Conservation (phyloP, 306 rosid species). For the Citrullus mucosospermus region DNA sequence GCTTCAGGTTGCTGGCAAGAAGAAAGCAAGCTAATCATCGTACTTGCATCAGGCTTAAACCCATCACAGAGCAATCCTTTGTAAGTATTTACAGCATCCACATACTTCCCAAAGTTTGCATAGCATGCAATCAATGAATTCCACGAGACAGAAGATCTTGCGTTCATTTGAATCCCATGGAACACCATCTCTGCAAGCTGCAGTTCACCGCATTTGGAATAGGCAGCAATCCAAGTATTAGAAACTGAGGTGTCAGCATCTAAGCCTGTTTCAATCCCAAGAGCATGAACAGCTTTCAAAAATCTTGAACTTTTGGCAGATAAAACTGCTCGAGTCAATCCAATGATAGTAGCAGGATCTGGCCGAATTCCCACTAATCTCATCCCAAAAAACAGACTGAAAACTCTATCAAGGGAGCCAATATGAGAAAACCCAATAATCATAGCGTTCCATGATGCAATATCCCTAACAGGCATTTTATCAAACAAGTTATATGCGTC, state of each 20-base stretch:
- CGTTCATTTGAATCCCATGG: constrained; percentile 21
- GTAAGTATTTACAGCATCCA: constrained; percentile 27
- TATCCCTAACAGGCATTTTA: constrained; percentile 36
- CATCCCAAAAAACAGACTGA: constrained; percentile 29
- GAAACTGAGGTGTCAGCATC: constrained; percentile 28
- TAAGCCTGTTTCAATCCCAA: constrained; percentile 38
- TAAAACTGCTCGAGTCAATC: constrained; percentile 23
- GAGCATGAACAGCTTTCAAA: constrained; percentile 34
- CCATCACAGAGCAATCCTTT: constrained; percentile 31
- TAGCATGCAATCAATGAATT: constrained; percentile 54
- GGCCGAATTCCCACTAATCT: constrained; percentile 33
- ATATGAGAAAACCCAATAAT: constrained; percentile 37
- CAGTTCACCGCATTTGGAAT: constrained; percentile 46
- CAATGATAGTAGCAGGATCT: constrained; percentile 41
- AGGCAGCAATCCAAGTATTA: constrained; percentile 57
- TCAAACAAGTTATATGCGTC: constrained; percentile 37
- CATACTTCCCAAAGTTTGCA: constrained; percentile 27
- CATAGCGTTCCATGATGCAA: constrained; percentile 54
- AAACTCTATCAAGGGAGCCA: constrained; percentile 21
- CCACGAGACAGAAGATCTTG: constrained; percentile 58
- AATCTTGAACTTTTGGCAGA: constrained; percentile 16
- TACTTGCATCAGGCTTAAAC: constrained; percentile 39
- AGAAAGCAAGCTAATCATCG: constrained; percentile 39
- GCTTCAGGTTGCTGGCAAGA: constrained; percentile 34
- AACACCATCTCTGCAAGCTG: constrained; percentile 28